These are phyloP conservation scores for Fraxinus sp. DNA, from an alignment of 305 asterid genomes.

Conservation along the genomic window DNA sequence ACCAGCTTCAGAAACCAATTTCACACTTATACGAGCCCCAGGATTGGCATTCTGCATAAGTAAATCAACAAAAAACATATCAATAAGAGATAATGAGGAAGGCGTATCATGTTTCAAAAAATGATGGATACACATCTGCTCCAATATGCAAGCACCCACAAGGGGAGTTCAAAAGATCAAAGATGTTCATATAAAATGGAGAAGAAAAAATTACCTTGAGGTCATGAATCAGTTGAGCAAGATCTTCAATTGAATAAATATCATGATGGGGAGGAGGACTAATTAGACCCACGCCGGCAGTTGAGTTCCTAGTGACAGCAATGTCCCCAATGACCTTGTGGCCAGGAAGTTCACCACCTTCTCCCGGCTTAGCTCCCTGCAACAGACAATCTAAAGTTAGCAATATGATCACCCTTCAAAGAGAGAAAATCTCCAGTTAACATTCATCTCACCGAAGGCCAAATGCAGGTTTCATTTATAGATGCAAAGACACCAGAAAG, in stretches of 20 bases:
- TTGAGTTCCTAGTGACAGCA: constrained; percentile 94
- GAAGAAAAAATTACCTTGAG: constrained; percentile 72
- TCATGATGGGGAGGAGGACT: constrained; percentile 99
- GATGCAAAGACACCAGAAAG: constrained; percentile 61
- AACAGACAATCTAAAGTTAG: constrained; percentile 30
- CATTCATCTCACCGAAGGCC: constrained; percentile 50
- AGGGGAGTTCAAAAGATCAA: no score
- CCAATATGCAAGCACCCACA: constrained; percentile 8
- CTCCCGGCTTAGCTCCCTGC: constrained; percentile 99
- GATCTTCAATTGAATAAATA: constrained; percentile 97
- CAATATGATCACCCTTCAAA: constrained; percentile 7
- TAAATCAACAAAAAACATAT: constrained; percentile 2
- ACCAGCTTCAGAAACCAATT: constrained; percentile 99
- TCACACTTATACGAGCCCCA: constrained; percentile 92
- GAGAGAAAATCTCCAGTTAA: constrained; percentile 24
- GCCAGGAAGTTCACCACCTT: constrained; percentile 99
- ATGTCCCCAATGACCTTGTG: constrained; percentile 99
- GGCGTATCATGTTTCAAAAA: not conserved
- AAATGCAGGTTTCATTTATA: constrained; percentile 50
- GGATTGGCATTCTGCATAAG: constrained; percentile 85
- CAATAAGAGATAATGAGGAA: no score
- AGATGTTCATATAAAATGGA: no score
- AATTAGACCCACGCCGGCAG: constrained; percentile 97
- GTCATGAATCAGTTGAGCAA: constrained; percentile 96
- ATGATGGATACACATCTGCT: not conserved